Evolutionary conservation across 129 eudicot genomes (phyloP).

Genomic region (Helianthus tuberosus): DNA sequence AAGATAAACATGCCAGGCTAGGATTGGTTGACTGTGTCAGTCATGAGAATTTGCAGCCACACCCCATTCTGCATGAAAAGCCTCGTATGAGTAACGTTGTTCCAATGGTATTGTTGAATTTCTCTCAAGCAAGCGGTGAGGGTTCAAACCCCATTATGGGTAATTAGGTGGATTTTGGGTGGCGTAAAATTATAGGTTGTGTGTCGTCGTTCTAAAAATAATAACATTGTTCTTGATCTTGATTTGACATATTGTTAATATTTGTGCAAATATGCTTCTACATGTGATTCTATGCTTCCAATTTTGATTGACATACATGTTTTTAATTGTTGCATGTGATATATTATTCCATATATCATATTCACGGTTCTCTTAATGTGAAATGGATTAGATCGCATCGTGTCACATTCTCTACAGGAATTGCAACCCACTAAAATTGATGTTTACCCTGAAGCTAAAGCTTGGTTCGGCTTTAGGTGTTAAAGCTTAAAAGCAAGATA

Average conservation of each 20-base stretch:
- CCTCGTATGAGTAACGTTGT: conserved; percentile 47
- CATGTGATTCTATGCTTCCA: background rate
- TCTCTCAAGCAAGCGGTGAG: no score
- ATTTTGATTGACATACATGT: conserved; percentile 10
- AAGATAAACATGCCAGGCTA: conserved; percentile 79
- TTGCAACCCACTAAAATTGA: conserved; percentile 74
- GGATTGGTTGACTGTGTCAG: conserved; percentile 85
- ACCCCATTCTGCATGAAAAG: conserved; percentile 89
- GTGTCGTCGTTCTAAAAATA: no score
- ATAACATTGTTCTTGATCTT: background rate
- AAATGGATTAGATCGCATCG: no score
- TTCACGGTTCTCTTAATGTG: no score
- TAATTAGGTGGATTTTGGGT: no score
- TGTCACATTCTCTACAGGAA: conserved; percentile 48
- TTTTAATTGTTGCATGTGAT: no score
- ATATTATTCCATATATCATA: no score
- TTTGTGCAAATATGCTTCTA: background rate
- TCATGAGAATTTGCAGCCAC: conserved; percentile 87
- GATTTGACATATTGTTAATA: no score
- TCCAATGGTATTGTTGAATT: no score
- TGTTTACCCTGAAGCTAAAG: conserved; percentile 80
- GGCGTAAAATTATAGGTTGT: no score
- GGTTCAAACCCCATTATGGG: no score
- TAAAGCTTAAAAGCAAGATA: no score
- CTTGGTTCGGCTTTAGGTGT: conserved; percentile 71